Evolutionary conservation across 2,329 filamentous ascomycete species (phyloP).

Genomic region (Fusarium fujikuroi): DNA sequence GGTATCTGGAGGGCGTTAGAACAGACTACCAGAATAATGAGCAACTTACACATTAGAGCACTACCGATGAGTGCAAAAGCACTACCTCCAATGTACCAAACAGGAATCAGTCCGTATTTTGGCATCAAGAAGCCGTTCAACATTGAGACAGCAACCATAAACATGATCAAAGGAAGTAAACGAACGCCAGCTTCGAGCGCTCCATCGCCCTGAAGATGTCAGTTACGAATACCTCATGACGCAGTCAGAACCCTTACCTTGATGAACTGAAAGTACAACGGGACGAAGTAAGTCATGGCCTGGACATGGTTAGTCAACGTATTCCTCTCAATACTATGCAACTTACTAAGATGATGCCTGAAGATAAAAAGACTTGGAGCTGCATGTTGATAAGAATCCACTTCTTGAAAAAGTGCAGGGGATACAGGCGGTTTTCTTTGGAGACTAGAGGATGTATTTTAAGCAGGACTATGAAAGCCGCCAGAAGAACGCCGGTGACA

Average conservation of each 20-base stretch:
- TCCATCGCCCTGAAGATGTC: not conserved
- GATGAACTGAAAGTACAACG: conserved; percentile 3
- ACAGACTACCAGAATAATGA: rapidly evolving
- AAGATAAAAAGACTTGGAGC: not conserved
- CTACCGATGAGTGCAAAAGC: not conserved
- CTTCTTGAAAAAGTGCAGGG: not conserved
- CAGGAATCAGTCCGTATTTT: not conserved
- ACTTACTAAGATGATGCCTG: not conserved
- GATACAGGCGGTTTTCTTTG: not conserved
- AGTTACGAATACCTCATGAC: rapidly evolving
- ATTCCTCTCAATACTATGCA: rapidly evolving
- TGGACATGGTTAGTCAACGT: rapidly evolving
- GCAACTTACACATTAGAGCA: not conserved
- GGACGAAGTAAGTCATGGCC: conserved; percentile 1
- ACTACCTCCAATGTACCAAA: not conserved
- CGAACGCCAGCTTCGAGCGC: not conserved
- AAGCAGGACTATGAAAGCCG: not conserved
- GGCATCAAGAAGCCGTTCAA: not conserved
- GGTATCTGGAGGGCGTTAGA: not conserved
- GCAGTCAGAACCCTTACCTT: not conserved
- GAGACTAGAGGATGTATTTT: not conserved
- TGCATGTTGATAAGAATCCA: not conserved
- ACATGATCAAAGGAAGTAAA: not conserved
- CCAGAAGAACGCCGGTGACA: not conserved
- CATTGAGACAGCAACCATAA: not conserved